Evolutionary conservation across 116 monocot species (phyloP).

Genomic region (Posidonia oceanica): DNA sequence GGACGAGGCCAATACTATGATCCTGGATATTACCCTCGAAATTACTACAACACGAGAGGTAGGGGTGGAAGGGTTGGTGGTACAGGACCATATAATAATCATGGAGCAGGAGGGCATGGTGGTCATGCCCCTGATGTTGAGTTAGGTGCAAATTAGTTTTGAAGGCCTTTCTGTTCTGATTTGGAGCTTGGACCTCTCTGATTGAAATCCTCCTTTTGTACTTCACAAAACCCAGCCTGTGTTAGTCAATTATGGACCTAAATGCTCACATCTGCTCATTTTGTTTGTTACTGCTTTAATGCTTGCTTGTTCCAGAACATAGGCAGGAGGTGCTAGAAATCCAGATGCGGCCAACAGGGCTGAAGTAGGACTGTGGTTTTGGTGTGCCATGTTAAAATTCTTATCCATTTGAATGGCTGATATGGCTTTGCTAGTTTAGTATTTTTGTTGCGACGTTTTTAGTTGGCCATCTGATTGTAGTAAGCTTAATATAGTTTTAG

Average conservation of each 20-base stretch:
- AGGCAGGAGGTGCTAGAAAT: not conserved
- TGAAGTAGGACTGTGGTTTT: not conserved
- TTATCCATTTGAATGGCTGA: no score
- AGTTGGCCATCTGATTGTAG: no score
- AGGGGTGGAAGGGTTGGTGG: constrained; percentile 38
- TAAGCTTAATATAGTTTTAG: no score
- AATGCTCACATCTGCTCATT: not conserved
- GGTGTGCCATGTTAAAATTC: no score
- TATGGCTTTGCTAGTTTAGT: no score
- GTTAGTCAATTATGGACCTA: not conserved
- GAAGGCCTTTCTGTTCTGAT: not conserved
- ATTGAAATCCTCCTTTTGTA: not conserved
- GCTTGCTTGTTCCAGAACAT: not conserved
- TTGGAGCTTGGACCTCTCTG: not conserved
- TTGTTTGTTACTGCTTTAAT: not conserved
- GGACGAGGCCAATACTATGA: constrained; percentile 49
- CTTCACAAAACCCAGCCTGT: not conserved
- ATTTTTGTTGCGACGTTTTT: no score
- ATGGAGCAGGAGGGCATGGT: not conserved
- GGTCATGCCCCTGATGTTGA: not conserved
- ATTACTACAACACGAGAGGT: constrained; percentile 27
- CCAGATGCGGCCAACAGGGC: not conserved
- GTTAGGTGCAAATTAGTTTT: not conserved
- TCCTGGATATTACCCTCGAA: constrained; percentile 37
- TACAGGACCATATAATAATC: constrained; percentile 11